Base-by-base conservation (phyloP, 2,329 filamentous ascomycete species). In the Penicillium polonicum region DNA sequence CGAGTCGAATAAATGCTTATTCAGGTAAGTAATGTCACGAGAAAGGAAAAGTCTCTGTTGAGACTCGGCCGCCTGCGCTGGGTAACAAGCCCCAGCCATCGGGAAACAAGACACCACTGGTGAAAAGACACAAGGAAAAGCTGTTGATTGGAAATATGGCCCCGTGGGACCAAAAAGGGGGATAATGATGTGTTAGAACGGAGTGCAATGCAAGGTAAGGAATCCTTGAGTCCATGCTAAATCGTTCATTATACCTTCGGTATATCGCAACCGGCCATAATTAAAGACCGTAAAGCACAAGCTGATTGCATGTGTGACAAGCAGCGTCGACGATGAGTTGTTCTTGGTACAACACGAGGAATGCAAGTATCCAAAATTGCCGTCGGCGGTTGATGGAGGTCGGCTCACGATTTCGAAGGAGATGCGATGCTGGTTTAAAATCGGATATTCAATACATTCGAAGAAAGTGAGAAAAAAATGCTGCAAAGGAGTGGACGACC, bases 401-500 rank as follows among this genome's bases (percentile, higher is more conserved):
- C 48, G 36, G 33, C 43, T 54, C 46, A 27, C 49, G 35, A 42
- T 17, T 33, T 59, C 39, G 51, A 55, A 41, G 53, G 49, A 10
- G 33, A 49, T 55, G 46, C 13, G 27, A 49, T 59, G 52, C 55
- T 58, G 46, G 52, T 60, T 60, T 52, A 58, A 56, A 65, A 53
- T 50, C 50, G 33, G 48, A 48, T 62, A 63, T 58, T 54, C 58
- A 66, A 62, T 65, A 67, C 65, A 67, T 31, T 45, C 42, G 48
- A 33, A 39, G 60, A 56, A 59, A 60, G 55, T 31, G 44, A 51
- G 23, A 5, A 52, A 27, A 51, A 55, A 48, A 57, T 21, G 39
- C 13, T 46, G 43, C 42, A 52, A 65, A 64, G 39, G 64, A 67
- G 56, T 55, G 65, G 63, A 65, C 62, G 55, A 63, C 57, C 56